phyloP scores from a whole-genome alignment of 2,329 filamentous ascomycete species.

The Sporothrix brasiliensis region DNA sequence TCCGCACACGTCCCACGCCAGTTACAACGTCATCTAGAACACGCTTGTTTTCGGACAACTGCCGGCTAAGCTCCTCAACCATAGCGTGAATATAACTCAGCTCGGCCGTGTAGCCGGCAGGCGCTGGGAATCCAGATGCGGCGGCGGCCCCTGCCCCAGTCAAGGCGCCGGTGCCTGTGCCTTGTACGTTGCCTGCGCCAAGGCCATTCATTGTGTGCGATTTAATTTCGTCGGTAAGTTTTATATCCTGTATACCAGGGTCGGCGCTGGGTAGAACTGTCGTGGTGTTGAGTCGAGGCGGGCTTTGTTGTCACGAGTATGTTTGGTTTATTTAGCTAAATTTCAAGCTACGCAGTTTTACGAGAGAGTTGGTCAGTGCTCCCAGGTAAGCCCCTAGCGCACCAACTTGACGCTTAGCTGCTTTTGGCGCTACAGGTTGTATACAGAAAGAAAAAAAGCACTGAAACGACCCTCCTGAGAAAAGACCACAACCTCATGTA shows the following conservation, averaged over 20 bases:
- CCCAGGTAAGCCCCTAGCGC: constrained; percentile 10
- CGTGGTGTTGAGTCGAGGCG: not conserved
- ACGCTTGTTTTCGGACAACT: constrained; percentile 63
- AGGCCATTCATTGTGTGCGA: constrained; percentile 33
- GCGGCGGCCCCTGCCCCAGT: constrained; percentile 41
- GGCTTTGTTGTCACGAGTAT: not conserved
- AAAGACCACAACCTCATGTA: no score
- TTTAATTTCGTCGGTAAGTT: not conserved
- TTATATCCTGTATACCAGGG: not conserved
- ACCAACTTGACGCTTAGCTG: not conserved
- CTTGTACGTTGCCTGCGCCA: constrained; percentile 25
- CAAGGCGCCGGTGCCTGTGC: constrained; percentile 17
- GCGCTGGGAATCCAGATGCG: constrained; percentile 58
- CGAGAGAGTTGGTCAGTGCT: constrained; percentile 24
- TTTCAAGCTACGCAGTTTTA: not conserved
- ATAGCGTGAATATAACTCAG: constrained; percentile 69
- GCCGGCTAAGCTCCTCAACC: constrained; percentile 67
- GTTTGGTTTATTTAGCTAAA: not conserved
- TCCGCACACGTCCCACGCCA: constrained; percentile 64
- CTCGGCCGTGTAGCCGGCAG: constrained; percentile 69
- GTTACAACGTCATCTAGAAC: constrained; percentile 66
- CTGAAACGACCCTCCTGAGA: no score
- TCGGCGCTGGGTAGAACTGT: not conserved
- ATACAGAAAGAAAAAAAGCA: no score
- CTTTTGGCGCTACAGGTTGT: not conserved